A percentile compares a stretch with the other conserved stretches of the same genome.
Conservation (phyloP, 2,329 filamentous ascomycete species). For the Penicillium brasilianum region DNA sequence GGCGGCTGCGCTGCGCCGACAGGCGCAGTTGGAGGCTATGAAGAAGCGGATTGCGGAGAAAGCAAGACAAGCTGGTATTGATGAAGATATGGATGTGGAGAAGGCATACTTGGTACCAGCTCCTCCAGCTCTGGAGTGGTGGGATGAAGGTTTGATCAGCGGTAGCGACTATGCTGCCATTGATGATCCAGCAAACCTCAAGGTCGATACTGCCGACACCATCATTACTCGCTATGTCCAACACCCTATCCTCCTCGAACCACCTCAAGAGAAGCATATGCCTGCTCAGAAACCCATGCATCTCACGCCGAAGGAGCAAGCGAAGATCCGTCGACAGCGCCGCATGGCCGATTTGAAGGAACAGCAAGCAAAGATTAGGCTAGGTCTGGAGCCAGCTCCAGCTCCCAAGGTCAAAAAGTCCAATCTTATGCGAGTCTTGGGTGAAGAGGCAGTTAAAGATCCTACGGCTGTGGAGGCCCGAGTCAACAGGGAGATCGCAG, state of each 20-base stretch:
- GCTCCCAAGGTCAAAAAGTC: conserved; percentile 96
- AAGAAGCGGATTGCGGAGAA: conserved; percentile 90
- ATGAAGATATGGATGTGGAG: conserved; percentile 86
- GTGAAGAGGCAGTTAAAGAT: conserved; percentile 91
- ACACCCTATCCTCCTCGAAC: conserved; percentile 87
- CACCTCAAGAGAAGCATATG: conserved; percentile 84
- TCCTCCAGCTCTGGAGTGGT: conserved; percentile 94
- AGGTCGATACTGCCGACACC: conserved; percentile 76
- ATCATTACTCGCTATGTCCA: conserved; percentile 92
- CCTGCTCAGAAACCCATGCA: conserved; percentile 87
- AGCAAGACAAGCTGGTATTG: conserved; percentile 87
- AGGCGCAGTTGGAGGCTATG: conserved; percentile 89
- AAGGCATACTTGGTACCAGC: conserved; percentile 84
- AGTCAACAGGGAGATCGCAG: conserved; percentile 90
- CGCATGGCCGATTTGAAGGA: conserved; percentile 94
- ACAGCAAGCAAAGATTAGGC: conserved; percentile 90
- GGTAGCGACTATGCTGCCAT: conserved; percentile 76
- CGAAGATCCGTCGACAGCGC: conserved; percentile 85
- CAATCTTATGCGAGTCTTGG: conserved; percentile 96
- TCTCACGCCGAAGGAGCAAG: conserved; percentile 86
- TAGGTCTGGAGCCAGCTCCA: conserved; percentile 86
- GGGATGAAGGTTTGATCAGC: conserved; percentile 86
- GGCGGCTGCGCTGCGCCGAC: conserved; percentile 83
- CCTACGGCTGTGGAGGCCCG: conserved; percentile 95
- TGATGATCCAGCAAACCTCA: conserved; percentile 68